Base-by-base conservation (phyloP, 2,329 filamentous ascomycete species). In the Phyllosticta citribraziliensis region DNA sequence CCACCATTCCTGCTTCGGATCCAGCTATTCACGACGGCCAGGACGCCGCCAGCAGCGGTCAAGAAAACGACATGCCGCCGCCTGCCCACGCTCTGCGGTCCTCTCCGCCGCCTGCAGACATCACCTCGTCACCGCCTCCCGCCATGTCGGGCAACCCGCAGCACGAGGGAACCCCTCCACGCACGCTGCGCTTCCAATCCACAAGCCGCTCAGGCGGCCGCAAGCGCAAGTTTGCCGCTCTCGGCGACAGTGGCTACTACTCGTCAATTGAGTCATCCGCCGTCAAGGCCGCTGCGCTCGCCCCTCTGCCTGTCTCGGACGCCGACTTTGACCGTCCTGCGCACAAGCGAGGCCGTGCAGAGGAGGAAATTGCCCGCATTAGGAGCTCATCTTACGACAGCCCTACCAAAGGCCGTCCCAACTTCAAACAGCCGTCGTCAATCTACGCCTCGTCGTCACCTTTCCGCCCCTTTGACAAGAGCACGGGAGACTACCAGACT, bases 191-290 rank as follows among this genome's bases (percentile, higher is more conserved):
- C 61, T 80, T 84, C 55, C 78, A 81, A 47, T 77, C 81, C 50
- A 86, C 86, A 20, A 88, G 88, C n/a, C 81, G 81, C 52, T 80
- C 77, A 33, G 85, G 84, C 57, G 83, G 85, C 50, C 86, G 87
- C 66, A 90, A 89, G 75, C 87, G 88, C 66, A 93, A 91, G 73
- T 84, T 88, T 68, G 83, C 84, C 30, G 87, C 88, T 12, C 87
- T 95, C 79, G 90, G 89, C 69, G 94, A 99, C 74, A 97, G 93
- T 71, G 94, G 94, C 51, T 99, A 97, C 74, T 96, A 96, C 72
- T 97, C 94, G 1, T 97, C 92, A 0, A 82, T 97, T 19, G 92
- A 97, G 67, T 97, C 94, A 2, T 97, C 94, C 0, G 91, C 83
- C 14, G 83, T 90, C 72, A 84, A 93, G 63, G 86, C 88, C 55